These are phyloP conservation scores for Xylaria curta DNA, from an alignment of 495 filamentous ascomycete species.

Conservation along the genomic window DNA sequence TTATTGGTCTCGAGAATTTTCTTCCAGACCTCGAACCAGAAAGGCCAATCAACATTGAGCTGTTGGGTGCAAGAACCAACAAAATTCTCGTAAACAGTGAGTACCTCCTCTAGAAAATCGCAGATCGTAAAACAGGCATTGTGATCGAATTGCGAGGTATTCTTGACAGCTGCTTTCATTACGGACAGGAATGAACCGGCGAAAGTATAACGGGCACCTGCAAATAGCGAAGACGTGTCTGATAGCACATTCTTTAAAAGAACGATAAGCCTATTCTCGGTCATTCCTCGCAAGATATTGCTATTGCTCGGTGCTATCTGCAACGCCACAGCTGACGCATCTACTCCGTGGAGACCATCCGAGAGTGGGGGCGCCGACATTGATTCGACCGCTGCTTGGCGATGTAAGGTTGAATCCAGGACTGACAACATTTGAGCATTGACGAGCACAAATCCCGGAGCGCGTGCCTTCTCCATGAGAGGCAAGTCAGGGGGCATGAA, in stretches of 20 bases:
- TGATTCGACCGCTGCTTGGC: constrained; percentile 61
- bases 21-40: constrained; percentile 86
- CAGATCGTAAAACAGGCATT: constrained; percentile 90
- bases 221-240: constrained; percentile 46
- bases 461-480: constrained; percentile 68
- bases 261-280: constrained; percentile 88
- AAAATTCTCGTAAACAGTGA: constrained; percentile 48
- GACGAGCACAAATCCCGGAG: constrained; percentile 82
- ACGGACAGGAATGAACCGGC: constrained; percentile 78
- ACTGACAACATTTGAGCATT: constrained; percentile 84
- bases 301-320: constrained; percentile 61
- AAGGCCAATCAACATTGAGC: constrained; percentile 73
- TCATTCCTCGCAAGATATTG: constrained; percentile 83
- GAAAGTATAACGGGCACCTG: constrained; percentile 68
- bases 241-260: constrained; percentile 84
- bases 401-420: constrained; percentile 85
- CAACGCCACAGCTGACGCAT: constrained; percentile 72
- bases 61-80: constrained; percentile 44
- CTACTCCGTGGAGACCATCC: constrained; percentile 75
- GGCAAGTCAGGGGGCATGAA: constrained; percentile 71
- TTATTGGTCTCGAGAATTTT: constrained; percentile 89
- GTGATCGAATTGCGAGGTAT: constrained; percentile 83
- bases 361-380: constrained; percentile 70
- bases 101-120: constrained; percentile 85
- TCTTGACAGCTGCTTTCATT: constrained; percentile 73